A percentile compares a stretch with the other conserved stretches of the same genome.
Evolutionary conservation across 345 rosid genomes (phyloP).

Genomic region (Camelina hispida): DNA sequence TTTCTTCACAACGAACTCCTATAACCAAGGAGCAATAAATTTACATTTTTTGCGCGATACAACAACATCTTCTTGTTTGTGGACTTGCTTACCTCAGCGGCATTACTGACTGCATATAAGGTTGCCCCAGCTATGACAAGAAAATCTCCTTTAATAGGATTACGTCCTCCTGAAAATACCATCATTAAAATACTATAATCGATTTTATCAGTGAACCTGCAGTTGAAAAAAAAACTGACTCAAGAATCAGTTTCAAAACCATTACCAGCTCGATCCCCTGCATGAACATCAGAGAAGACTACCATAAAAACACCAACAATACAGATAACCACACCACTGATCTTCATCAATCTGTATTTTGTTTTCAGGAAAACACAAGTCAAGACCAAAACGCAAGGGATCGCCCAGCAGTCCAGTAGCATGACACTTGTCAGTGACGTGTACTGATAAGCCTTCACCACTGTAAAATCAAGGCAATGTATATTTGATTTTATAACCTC

Average conservation of each 20-base stretch:
- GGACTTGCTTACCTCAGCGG: slow-evolving; percentile 55
- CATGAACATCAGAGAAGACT: slow-evolving; percentile 93
- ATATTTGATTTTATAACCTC: too few relatives aligned
- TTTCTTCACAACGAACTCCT: slow-evolving; percentile 83
- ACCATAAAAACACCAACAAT: slow-evolving; percentile 80
- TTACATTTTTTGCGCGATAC: not conserved
- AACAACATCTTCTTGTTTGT: not conserved
- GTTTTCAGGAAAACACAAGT: slow-evolving; percentile 81
- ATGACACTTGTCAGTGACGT: slow-evolving; percentile 88
- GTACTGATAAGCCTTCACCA: slow-evolving; percentile 94
- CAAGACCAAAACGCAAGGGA: slow-evolving; percentile 86
- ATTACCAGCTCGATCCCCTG: slow-evolving; percentile 71
- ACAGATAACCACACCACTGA: slow-evolving; percentile 76
- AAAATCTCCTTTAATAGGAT: slow-evolving; percentile 70
- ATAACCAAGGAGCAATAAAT: slow-evolving; percentile 26
- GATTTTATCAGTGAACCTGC: too few relatives aligned
- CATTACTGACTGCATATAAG: slow-evolving; percentile 70
- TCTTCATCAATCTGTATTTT: slow-evolving; percentile 79
- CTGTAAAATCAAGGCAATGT: slow-evolving; percentile 47
- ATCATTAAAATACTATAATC: not conserved
- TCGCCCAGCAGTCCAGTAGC: slow-evolving; percentile 97
- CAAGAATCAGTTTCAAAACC: not conserved
- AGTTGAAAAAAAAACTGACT: not conserved
- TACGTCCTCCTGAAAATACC: slow-evolving; percentile 56
- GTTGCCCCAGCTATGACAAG: slow-evolving; percentile 77